Base-by-base conservation (phyloP, 1,284 basidiomycete species). In the Somion occarium region DNA sequence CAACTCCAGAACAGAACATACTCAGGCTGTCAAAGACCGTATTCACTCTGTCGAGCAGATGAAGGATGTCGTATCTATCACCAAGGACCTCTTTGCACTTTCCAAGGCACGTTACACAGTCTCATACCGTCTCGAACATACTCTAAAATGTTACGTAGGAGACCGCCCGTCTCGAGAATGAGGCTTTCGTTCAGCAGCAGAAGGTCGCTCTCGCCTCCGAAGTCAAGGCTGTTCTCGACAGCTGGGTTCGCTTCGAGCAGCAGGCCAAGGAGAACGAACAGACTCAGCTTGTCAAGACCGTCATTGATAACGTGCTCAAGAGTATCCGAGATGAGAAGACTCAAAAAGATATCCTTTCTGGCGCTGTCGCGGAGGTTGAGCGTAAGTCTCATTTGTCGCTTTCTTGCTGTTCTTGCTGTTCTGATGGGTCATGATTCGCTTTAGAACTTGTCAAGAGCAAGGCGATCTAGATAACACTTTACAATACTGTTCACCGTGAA, bases 171-270 rank as follows among this genome's bases (percentile, higher is more conserved):
- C 78, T 96, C 62, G 96, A 99, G 75, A 80, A 89, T 61, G 86
- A 92, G 64, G 87, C 91, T 54, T 99, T 98, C 64, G 84, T 91
- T 55, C 88, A 95, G 67, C 80, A 84, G 64, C 96, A 99, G 78
- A 90, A 92, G 73, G 86, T 89, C 58, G 84, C 82, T 46, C 75
- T 98, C 62, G 87, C 94, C 37, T 60, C 87, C 47, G 97, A 99
- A 76, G 78, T 98, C 69, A 99, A 98, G 78, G 63, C 85, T 37
- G 95, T 99, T 37, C 83, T 99, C 54, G 97, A 99, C 80, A 91
- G 89, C 68, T 98, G 96, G 95, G 95, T 96, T 55, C 90, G 96
- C 66, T 95, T 85, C 73, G 96, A 99, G 79, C 94, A 97, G 68
- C 92, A 95, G 72, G 80, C 87, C 69, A 93, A 97, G 76, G 95